phyloP scores from a whole-genome alignment of 371 early-diverging fungal species.

The Mucor circinelloides region DNA sequence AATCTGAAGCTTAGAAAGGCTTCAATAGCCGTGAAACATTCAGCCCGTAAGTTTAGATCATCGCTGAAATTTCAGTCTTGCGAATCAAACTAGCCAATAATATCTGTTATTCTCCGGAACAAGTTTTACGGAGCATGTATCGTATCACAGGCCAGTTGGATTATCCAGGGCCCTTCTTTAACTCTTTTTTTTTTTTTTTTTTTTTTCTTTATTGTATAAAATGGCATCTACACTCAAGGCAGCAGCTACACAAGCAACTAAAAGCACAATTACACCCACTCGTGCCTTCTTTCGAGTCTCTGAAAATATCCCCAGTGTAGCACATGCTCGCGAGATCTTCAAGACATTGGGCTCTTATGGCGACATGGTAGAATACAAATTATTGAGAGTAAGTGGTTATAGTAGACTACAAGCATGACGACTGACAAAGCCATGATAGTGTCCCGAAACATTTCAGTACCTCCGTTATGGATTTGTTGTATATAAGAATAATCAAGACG shows the following conservation, averaged over 20 bases:
- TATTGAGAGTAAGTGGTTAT: conserved; percentile 26
- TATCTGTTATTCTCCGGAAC: too few species aligned
- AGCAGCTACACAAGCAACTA: not conserved
- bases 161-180: conserved; percentile 3
- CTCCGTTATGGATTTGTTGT: conserved; percentile 31
- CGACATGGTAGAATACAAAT: conserved; percentile 33
- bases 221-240: conserved; percentile 9
- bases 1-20: too few species aligned
- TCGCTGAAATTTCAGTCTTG: too few species aligned
- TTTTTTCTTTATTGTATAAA: not conserved
- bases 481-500: conserved; percentile 25
- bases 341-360: conserved; percentile 27
- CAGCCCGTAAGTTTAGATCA: too few species aligned
- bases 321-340: conserved; percentile 30
- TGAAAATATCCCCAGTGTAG: conserved; percentile 10
- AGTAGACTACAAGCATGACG: conserved; percentile 27
- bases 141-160: not conserved
- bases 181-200: not conserved
- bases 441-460: conserved; percentile 33
- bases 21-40: too few species aligned
- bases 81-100: too few species aligned
- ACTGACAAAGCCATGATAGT: conserved; percentile 20
- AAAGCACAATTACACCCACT: conserved; percentile 11
- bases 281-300: conserved; percentile 26
- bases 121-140: not conserved